Evolutionary conservation across 148 eudicot species (phyloP).

Genomic region (Amaranthus cruentus): DNA sequence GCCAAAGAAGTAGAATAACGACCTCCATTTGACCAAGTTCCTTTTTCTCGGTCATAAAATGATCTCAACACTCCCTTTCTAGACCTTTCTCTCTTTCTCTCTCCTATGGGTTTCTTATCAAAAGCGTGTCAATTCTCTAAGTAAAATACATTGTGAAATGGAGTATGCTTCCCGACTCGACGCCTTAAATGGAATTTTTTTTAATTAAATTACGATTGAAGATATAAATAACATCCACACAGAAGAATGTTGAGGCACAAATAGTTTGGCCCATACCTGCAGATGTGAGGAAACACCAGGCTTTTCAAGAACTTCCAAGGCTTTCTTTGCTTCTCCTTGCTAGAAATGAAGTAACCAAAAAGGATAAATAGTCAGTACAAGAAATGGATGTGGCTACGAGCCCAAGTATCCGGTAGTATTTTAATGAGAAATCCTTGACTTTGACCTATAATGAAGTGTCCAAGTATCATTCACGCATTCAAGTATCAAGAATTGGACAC

Average conservation of each 20-base stretch:
- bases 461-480: no score
- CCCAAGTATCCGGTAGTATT: no score
- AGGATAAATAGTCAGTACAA: slow-evolving; percentile 1
- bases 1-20: neutral
- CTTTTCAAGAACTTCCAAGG: slow-evolving; percentile 84
- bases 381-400: neutral
- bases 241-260: neutral
- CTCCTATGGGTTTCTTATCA: neutral
- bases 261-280: slow-evolving; percentile 51
- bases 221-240: neutral
- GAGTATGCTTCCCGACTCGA: no score
- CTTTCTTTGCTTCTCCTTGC: slow-evolving; percentile 99
- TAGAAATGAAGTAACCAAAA: slow-evolving; percentile 24
- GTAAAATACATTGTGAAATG: neutral
- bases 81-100: no score
- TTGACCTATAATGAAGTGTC: no score
- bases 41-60: no score
- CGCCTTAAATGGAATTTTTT: no score
- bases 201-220: neutral
- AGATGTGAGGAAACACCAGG: slow-evolving; percentile 69
- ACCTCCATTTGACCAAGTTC: neutral
- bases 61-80: neutral
- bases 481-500: no score
- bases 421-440: no score
- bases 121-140: neutral